phyloP scores from a whole-genome alignment of 163 green algal species.

The Volvox carteri region DNA sequence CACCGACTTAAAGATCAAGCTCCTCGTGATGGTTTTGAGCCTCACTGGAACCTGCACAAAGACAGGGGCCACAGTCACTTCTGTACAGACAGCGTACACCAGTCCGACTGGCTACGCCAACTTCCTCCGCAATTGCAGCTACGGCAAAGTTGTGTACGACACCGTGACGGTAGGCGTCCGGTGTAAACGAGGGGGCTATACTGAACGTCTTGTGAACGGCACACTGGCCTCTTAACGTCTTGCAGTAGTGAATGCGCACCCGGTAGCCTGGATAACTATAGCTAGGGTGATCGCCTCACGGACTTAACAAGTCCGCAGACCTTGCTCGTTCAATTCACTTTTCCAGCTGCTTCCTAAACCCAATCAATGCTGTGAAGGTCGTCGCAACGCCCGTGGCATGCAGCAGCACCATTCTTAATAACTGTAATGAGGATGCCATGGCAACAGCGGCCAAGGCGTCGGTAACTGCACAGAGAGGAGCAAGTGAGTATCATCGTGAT shows the following conservation, averaged over 20 bases:
- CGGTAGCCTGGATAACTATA: too few relatives aligned
- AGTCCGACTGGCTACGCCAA: not conserved
- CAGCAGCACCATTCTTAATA: not conserved
- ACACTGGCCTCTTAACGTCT: not conserved
- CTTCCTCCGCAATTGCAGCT: constrained; percentile 3
- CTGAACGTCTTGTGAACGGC: too few relatives aligned
- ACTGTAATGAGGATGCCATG: not conserved
- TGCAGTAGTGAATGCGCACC: too few relatives aligned
- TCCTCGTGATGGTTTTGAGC: not conserved
- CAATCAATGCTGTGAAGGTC: too few relatives aligned
- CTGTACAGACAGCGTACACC: too few relatives aligned
- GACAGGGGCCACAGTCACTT: too few relatives aligned
- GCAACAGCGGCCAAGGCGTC: not conserved
- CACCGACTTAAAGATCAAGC: constrained; percentile 1
- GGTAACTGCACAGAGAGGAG: not conserved
- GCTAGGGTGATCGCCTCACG: too few relatives aligned
- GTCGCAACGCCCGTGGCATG: not conserved
- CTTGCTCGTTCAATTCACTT: too few relatives aligned
- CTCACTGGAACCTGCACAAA: constrained; percentile 3
- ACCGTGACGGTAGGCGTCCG: not conserved
- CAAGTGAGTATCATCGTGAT: not conserved
- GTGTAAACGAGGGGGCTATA: too few relatives aligned
- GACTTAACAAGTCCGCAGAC: too few relatives aligned
- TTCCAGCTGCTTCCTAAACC: too few relatives aligned
- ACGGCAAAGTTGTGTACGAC: constrained; percentile 4